A percentile compares a stretch with the other conserved stretches of the same genome.
Evolutionary conservation across 2,329 filamentous ascomycete genomes (phyloP).

Genomic region (Drechslera avenae): DNA sequence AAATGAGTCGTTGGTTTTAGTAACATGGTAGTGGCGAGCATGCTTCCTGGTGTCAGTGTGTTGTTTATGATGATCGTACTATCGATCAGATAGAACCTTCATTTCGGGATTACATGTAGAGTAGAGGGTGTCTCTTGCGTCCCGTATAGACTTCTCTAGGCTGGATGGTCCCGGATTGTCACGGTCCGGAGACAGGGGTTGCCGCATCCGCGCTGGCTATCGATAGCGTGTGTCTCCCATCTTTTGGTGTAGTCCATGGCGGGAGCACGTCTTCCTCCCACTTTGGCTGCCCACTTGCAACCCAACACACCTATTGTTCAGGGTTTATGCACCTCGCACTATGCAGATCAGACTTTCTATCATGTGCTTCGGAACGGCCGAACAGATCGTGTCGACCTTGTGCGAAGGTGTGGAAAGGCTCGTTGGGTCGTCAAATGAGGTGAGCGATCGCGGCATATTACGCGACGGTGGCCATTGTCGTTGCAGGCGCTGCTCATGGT

Average conservation of each 20-base stretch:
- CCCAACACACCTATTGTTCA: neutral
- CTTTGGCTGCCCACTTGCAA: neutral
- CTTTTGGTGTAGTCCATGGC: slow-evolving; percentile 4
- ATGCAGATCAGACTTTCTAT: neutral
- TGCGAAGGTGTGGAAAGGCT: neutral
- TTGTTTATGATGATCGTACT: neutral
- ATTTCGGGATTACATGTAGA: neutral
- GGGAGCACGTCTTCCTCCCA: neutral
- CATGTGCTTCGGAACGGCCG: neutral
- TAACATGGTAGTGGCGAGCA: neutral
- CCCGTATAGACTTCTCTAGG: neutral
- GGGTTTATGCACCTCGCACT: neutral
- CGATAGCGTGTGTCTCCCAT: slow-evolving; percentile 15
- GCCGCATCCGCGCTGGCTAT: slow-evolving; percentile 12
- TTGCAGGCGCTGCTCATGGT: neutral
- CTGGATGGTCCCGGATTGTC: slow-evolving; percentile 1
- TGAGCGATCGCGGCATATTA: neutral
- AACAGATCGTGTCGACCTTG: neutral
- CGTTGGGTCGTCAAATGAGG: neutral
- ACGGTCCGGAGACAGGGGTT: slow-evolving; percentile 3
- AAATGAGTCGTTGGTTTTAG: neutral
- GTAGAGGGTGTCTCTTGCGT: neutral
- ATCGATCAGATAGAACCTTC: neutral
- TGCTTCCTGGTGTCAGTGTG: neutral
- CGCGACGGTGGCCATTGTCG: neutral